phyloP scores from a whole-genome alignment of 768 basidiomycete species.

The Stropharia rugosoannulata region DNA sequence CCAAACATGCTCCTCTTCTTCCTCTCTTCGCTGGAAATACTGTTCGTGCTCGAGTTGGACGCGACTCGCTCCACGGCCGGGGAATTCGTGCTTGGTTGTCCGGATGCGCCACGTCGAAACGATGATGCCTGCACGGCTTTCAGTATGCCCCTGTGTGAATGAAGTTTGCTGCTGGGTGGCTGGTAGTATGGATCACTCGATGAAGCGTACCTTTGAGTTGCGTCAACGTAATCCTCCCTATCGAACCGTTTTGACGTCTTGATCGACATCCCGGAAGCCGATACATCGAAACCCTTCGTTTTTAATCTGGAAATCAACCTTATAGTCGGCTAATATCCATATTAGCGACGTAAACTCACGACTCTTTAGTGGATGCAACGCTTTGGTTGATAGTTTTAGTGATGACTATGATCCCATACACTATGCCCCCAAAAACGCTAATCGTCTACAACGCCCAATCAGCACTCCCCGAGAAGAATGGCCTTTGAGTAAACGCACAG shows the following conservation, averaged over 20 bases:
- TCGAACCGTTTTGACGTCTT: constrained; percentile 62
- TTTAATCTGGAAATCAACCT: constrained; percentile 42
- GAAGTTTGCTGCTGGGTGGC: neutral
- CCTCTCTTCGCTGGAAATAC: constrained; percentile 23
- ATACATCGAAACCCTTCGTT: constrained; percentile 54
- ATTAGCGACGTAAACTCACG: constrained; percentile 36
- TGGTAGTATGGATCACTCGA: neutral
- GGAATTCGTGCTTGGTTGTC: constrained; percentile 7
- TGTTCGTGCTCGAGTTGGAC: constrained; percentile 19
- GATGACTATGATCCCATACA: constrained; percentile 41
- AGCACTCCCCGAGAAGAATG: constrained; percentile 4
- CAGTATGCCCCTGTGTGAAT: constrained; percentile 44
- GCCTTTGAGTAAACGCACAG: constrained; percentile 26
- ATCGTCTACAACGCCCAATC: constrained; percentile 42
- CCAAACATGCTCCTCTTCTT: constrained; percentile 23
- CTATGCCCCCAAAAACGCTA: constrained; percentile 41
- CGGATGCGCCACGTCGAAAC: constrained; percentile 29
- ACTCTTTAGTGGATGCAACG: constrained; percentile 50
- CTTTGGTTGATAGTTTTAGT: constrained; percentile 38
- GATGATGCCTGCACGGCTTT: constrained; percentile 50
- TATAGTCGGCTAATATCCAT: neutral
- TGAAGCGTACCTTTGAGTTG: constrained; percentile 61
- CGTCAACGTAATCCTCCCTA: constrained; percentile 67
- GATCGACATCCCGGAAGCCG: constrained; percentile 60
- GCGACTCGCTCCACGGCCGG: constrained; percentile 18